Evolutionary conservation across 1,284 basidiomycete species (phyloP), one percentile per base, ranked within the genome.

Genomic region (Pterula multifida): DNA sequence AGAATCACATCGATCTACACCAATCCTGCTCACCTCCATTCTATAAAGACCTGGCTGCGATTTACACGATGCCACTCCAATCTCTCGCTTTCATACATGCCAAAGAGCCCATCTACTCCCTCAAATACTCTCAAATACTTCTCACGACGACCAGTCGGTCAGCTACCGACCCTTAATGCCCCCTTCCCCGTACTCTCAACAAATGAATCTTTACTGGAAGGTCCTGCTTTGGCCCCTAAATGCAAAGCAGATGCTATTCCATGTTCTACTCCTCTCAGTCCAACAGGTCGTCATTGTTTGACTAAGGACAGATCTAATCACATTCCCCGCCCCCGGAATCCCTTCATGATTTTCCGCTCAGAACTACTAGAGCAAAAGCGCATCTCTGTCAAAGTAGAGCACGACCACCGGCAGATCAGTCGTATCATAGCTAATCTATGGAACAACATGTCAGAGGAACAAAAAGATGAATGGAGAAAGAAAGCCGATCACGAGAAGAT

Each of bases 281-380:
- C 39, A 4, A 9, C 39, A 22, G 39, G 39, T 17, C 39, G 39
- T 42, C 21, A 17, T 4, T 32, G 28, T 32, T 9, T 4, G 4
- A 17, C n/a, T 17, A 42, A 22, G 21, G 39, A 22, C 9, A 42
- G 44, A 61, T 17, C 39, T 19, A 26, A 26, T 26, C 68, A 67
- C 55, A 73, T 89, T 50, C 84, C 83, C 48, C 78, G 89, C 12
- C 90, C 89, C 0, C 71, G 81, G 25, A 92, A 91, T 62, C 79
- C 85, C 23, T 92, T 90, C 69, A 88, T 92, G 68, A 74, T 91
- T 60, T 92, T 85, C 63, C 78, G 88, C 44, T 82, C 82, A 46
- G 79, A 85, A 53, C 81, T 81, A 50, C 75, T 76, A 48, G 71
- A 75, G 2, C 63, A 66, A 26, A 61, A 68, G 46, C 72, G 69